Evolutionary conservation across 257 asterid species (phyloP), one percentile per base, ranked within the genome.

Genomic region (Thymus mandschuricus): DNA sequence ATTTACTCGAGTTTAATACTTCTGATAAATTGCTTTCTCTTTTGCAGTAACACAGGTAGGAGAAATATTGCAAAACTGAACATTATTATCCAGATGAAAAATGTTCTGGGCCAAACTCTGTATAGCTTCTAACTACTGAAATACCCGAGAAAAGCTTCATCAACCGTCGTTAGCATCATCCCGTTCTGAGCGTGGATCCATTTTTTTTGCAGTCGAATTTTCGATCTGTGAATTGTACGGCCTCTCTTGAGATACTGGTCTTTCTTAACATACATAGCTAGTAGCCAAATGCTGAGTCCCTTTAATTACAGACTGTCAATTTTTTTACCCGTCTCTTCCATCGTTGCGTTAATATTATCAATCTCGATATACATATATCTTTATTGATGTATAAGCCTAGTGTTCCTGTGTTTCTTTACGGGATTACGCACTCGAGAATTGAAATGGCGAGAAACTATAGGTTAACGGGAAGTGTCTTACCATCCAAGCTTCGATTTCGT

Each of bases 111-210:
- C 58, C 45, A 62, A 55, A 66, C 48, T 52, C 59, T 80, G 85
- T 81, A 74, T 74, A 81, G 77, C 71, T 70, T 43, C 81, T 62
- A 60, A 79, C 66, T 56, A 9, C 11, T 35, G 58, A 56, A 70
- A 48, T 33, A 49, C 71, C 12, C 35, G 38, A 70, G 57, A 66
- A 60, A 57, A 55, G 46, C 46, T 4, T 38, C 41, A 38, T 7
- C 41, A 38, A 21, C 21, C 21, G 21, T 21, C 21, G 21, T 38
- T 7, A 4, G 0, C 41, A 7, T 38, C 41, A 1, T 38, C 41
- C 55, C 38, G 11, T 66, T 68, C 68, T 69, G 65, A 51, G 64
- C 38, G 60, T 29, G 72, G 74, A 75, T 66, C 54, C 28, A 43
- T 10, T 74, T 56, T 65, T 52, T 65, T 52, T 69, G 59, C 64